phyloP scores from a whole-genome alignment of 805 yeast genomes.

The Teunomyces atbi region DNA sequence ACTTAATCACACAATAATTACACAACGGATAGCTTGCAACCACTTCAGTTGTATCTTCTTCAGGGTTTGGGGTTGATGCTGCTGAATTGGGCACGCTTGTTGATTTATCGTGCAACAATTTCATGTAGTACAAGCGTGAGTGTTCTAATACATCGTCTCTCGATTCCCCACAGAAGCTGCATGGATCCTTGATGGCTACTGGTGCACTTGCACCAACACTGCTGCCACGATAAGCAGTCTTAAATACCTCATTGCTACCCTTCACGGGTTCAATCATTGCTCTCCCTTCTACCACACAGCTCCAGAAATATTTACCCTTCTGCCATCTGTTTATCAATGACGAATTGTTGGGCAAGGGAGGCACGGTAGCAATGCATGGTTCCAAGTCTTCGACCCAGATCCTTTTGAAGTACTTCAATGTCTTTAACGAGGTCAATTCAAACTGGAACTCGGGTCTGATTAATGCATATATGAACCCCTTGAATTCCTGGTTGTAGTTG shows the following conservation, averaged over 20 bases:
- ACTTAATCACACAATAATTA: conserved; percentile 72
- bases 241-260: conserved; percentile 75
- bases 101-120: conserved; percentile 35
- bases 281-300: conserved; percentile 72
- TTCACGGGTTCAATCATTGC: conserved; percentile 84
- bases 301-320: conserved; percentile 52
- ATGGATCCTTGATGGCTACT: conserved; percentile 70
- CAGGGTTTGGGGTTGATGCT: conserved; percentile 10
- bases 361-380: conserved; percentile 29
- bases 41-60: conserved; percentile 22
- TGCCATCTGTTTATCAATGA: conserved; percentile 44
- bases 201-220: conserved; percentile 40
- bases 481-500: conserved; percentile 43
- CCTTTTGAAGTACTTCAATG: conserved; percentile 59
- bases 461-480: conserved; percentile 34
- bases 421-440: conserved; percentile 44
- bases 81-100: conserved; percentile 6
- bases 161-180: conserved; percentile 81
- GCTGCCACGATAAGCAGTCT: conserved; percentile 33
- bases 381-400: conserved; percentile 78
- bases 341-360: conserved; percentile 51
- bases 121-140: conserved; percentile 72
- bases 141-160: conserved; percentile 71
- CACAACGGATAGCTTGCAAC: conserved; percentile 65
- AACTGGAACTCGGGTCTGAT: conserved; percentile 33